Conservation (phyloP, 768 basidiomycete genomes). For the Hericium rajendrae region DNA sequence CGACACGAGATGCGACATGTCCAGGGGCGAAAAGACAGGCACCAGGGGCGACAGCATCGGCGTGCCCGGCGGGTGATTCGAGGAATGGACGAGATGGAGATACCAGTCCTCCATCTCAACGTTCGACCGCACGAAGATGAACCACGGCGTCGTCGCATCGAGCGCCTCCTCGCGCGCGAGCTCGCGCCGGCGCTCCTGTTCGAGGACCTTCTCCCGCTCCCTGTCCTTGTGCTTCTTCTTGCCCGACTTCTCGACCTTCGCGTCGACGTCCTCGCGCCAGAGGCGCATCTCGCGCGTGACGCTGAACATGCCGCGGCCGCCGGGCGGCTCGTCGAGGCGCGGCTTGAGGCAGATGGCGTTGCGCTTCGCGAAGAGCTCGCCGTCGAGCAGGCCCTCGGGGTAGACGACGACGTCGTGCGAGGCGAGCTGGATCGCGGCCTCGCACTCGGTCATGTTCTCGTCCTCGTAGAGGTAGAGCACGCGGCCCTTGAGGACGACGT, state of each 20-base stretch:
- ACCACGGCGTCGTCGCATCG: conserved; percentile 67
- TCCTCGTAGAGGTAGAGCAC: conserved; percentile 92
- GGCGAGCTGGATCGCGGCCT: conserved; percentile 80
- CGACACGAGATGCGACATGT: conserved; percentile 77
- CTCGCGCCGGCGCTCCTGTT: conserved; percentile 23
- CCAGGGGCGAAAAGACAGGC: conserved; percentile 57
- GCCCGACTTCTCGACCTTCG: conserved; percentile 30
- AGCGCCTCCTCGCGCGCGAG: conserved; percentile 40
- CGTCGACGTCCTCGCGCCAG: conserved; percentile 17
- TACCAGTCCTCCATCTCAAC: conserved; percentile 99
- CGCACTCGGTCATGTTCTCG: conserved; percentile 83
- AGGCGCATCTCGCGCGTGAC: conserved; percentile 43
- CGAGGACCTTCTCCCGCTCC: conserved; percentile 28
- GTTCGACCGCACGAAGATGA: conserved; percentile 82
- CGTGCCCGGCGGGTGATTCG: conserved; percentile 50
- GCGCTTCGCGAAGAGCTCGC: conserved; percentile 83
- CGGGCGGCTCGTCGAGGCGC: conserved; percentile 29
- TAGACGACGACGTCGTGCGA: conserved; percentile 69
- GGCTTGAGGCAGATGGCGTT: conserved; percentile 78
- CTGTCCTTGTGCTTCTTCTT: conserved; percentile 33
- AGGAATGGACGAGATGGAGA: conserved; percentile 67
- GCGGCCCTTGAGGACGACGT: conserved; percentile 83
- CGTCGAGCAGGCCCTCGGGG: conserved; percentile 69
- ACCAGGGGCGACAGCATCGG: conserved; percentile 52
- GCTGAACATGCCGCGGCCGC: conserved; percentile 22